These are phyloP conservation scores for Talaromyces sp. DNA, from an alignment of 2,329 filamentous ascomycete genomes.

Conservation along the genomic window DNA sequence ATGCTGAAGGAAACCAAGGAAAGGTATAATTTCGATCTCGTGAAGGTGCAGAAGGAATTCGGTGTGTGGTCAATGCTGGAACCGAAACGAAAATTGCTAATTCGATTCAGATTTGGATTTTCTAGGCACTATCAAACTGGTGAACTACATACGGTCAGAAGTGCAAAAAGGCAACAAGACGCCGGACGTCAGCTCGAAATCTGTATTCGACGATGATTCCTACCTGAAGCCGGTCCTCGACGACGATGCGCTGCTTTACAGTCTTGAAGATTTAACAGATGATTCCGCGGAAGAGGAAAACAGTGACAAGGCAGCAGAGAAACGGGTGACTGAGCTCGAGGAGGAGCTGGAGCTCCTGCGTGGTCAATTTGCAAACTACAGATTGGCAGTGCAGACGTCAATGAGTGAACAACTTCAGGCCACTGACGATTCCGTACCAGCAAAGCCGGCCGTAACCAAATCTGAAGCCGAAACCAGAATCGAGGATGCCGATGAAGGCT, in stretches of 20 bases:
- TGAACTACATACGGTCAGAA: slow-evolving; percentile 60
- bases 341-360: slow-evolving; percentile 56
- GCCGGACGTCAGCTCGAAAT: slow-evolving; percentile 55
- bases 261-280: slow-evolving; percentile 69
- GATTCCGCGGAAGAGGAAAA: slow-evolving; percentile 25
- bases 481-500: slow-evolving; percentile 53
- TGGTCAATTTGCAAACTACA: slow-evolving; percentile 61
- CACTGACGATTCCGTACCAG: slow-evolving; percentile 39
- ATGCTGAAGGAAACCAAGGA: slow-evolving; percentile 68
- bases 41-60: slow-evolving; percentile 50
- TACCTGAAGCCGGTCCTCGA: slow-evolving; percentile 80
- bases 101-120: slow-evolving; percentile 58
- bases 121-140: slow-evolving; percentile 65
- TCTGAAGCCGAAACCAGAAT: slow-evolving; percentile 1
- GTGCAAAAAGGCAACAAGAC: slow-evolving; percentile 41
- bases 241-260: slow-evolving; percentile 84
- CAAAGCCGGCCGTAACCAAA: neutral
- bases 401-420: slow-evolving; percentile 61
- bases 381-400: slow-evolving; percentile 60
- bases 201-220: slow-evolving; percentile 68
- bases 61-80: slow-evolving; percentile 33
- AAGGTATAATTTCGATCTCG: slow-evolving; percentile 62
- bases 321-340: slow-evolving; percentile 55
- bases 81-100: slow-evolving; percentile 14
- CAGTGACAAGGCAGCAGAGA: slow-evolving; percentile 30